Conservation (phyloP, 768 basidiomycete genomes). For the Leccinum pellstonianum region DNA sequence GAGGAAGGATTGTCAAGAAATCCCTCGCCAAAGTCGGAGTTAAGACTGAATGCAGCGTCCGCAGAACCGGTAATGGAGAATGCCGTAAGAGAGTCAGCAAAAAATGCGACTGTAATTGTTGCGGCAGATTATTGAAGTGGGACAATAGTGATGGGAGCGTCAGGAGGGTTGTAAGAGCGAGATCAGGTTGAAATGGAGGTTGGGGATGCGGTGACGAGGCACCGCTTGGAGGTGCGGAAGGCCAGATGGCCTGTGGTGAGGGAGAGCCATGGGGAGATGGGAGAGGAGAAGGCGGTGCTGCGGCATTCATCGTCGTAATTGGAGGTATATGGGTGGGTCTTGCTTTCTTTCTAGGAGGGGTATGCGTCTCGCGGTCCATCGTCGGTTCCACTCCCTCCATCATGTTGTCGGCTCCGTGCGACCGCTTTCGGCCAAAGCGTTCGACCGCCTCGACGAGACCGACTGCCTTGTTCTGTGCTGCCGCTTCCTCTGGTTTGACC, state of each 20-base stretch:
- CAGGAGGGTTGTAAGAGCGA: constrained; percentile 78
- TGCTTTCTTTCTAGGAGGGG: constrained; percentile 74
- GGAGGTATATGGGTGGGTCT: constrained; percentile 58
- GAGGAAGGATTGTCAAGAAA: constrained; percentile 88
- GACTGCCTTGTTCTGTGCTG: constrained; percentile 50
- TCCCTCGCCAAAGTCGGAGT: constrained; percentile 91
- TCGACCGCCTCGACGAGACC: constrained; percentile 80
- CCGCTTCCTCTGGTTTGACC: constrained; percentile 62
- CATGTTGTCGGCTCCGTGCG: constrained; percentile 50
- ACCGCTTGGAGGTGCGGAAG: constrained; percentile 78
- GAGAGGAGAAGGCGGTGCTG: constrained; percentile 80
- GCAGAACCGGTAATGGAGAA: constrained; percentile 87
- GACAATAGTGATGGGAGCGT: constrained; percentile 80
- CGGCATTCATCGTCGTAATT: constrained; percentile 64
- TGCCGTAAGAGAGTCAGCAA: constrained; percentile 90
- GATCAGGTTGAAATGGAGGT: constrained; percentile 77
- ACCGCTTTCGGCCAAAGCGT: constrained; percentile 67
- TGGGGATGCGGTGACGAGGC: constrained; percentile 68
- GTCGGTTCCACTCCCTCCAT: constrained; percentile 77
- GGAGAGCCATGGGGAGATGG: constrained; percentile 87
- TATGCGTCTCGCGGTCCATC: constrained; percentile 42
- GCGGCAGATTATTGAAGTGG: constrained; percentile 79
- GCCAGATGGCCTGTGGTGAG: constrained; percentile 72
- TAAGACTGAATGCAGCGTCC: constrained; percentile 84
- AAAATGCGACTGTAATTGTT: constrained; percentile 87